Evolutionary conservation across 2,329 filamentous ascomycete species (phyloP).

Genomic region (Bipolaris sorokiniana): DNA sequence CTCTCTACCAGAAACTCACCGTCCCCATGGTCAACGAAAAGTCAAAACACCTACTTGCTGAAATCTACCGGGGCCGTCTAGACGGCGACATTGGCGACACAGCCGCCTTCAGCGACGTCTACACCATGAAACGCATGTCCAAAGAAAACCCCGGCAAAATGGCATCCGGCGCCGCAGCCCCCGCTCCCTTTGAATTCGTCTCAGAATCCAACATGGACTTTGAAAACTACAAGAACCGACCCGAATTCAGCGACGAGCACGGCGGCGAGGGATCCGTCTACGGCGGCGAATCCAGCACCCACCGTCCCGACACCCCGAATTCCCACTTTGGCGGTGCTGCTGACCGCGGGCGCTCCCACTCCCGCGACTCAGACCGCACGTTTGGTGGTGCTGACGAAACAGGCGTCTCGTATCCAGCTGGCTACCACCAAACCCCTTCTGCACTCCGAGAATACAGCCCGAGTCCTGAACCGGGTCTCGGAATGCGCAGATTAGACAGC

Average conservation of each 20-base stretch:
- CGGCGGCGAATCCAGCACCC: constrained; percentile 66
- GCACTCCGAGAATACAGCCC: constrained; percentile 53
- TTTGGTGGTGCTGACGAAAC: constrained; percentile 31
- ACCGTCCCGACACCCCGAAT: constrained; percentile 67
- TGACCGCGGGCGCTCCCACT: constrained; percentile 32
- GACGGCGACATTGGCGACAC: constrained; percentile 63
- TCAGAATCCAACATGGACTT: constrained; percentile 87
- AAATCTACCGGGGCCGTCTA: constrained; percentile 82
- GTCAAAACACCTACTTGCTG: constrained; percentile 83
- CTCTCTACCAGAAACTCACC: constrained; percentile 84
- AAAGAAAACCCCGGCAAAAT: constrained; percentile 62
- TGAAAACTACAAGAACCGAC: constrained; percentile 86
- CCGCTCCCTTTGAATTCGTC: constrained; percentile 82
- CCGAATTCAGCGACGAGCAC: constrained; percentile 85
- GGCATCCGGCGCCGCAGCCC: constrained; percentile 15
- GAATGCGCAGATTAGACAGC: constrained; percentile 23
- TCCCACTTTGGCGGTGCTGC: constrained; percentile 31
- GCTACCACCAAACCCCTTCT: constrained; percentile 56
- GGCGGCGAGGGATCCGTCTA: constrained; percentile 70
- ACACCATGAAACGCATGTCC: constrained; percentile 79
- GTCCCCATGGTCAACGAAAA: constrained; percentile 96
- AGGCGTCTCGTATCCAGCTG: constrained; percentile 54
- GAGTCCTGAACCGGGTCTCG: constrained; percentile 35
- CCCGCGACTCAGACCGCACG: constrained; percentile 39
- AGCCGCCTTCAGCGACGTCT: constrained; percentile 82